A percentile compares a stretch with the other conserved stretches of the same genome.
These are phyloP conservation scores for Perilla frutescens DNA, from an alignment of 257 asterid species.

Conservation along the genomic window DNA sequence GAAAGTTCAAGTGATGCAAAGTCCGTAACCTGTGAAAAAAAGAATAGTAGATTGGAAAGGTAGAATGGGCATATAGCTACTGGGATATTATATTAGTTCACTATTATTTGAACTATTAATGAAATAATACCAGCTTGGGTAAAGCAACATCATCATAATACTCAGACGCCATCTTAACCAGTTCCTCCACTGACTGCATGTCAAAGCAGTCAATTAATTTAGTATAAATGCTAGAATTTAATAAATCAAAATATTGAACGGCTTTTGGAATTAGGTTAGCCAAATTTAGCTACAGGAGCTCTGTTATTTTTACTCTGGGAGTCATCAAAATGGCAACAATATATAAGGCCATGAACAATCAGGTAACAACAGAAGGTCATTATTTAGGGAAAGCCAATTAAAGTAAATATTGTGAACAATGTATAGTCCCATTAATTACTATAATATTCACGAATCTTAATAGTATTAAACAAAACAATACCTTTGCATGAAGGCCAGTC, in stretches of 20 bases:
- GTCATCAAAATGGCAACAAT: no score
- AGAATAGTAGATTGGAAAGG: conserved; percentile 32
- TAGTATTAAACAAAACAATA: conserved; percentile 32
- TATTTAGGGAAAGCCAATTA: no score
- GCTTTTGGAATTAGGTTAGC: conserved; percentile 25
- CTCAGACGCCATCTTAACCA: conserved; percentile 77
- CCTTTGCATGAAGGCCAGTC: conserved; percentile 86
- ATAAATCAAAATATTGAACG: conserved; percentile 10
- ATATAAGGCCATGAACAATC: no score
- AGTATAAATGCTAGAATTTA: conserved; percentile 15
- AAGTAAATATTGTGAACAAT: no score
- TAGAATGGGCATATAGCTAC: conserved; percentile 16
- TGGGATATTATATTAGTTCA: conserved; percentile 17
- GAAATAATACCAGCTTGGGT: conserved; percentile 87
- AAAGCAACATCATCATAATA: conserved; percentile 90
- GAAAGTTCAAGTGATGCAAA: conserved; percentile 99
- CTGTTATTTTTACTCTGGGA: no score
- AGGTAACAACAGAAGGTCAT: no score
- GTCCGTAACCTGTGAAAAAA: conserved; percentile 84
- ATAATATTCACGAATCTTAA: conserved; percentile 25
- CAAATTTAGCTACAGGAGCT: conserved; percentile 1
- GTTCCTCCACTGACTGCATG: conserved; percentile 88
- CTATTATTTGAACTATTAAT: conserved; percentile 25
- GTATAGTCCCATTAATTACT: background rate
- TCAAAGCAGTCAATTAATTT: conserved; percentile 35